Evolutionary conservation across 169 alveolate genomes (phyloP), one percentile per base, ranked within the genome.

Genomic region (Plasmodium inui): DNA sequence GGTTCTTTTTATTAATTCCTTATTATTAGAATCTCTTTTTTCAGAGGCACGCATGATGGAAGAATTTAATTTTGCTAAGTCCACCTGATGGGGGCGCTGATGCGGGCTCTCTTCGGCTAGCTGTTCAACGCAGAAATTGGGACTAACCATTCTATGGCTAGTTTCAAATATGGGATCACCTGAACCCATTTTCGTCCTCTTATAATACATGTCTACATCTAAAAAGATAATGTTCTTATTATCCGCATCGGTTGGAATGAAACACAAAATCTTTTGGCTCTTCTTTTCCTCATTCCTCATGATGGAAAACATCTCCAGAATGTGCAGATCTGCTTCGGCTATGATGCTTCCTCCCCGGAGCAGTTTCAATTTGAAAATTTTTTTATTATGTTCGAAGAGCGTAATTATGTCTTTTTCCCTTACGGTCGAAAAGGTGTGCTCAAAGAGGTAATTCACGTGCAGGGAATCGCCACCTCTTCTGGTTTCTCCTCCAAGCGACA

Each of bases 171-270:
- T 41, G 37, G 90, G 84, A 0, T 44, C 28, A 14, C 34, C 30
- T 3, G 94, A 79, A 44, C 22, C 32, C 9, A 70, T 39, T 89
- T 79, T 57, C 55, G 70, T 70, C 44, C 78, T n/a, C 17, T 89
- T 32, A 89, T 89, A 89, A 41, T 79, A 79, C n/a, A 89, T 73
- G 22, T 89, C 88, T 30, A 89, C 44, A 89, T 89, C 94, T 89
- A 89, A 61, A 89, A 89, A 89, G 50, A 89, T 17, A 17, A 89
- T 67, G 12, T 89, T 82, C 32, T 39, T 89, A 57, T 81, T 17
- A 26, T 19, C 34, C 19, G 55, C n/a, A 39, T 61, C 72, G 3
- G 32, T 37, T 12, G 80, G 26, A 46, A 86, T 44, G 39, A 89
- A 89, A 44, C 94, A 89, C 46, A 89, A 37, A 32, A 71, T 89